These are phyloP conservation scores for Dipteronia dyeriana DNA, from an alignment of 345 rosid genomes.

Conservation along the genomic window DNA sequence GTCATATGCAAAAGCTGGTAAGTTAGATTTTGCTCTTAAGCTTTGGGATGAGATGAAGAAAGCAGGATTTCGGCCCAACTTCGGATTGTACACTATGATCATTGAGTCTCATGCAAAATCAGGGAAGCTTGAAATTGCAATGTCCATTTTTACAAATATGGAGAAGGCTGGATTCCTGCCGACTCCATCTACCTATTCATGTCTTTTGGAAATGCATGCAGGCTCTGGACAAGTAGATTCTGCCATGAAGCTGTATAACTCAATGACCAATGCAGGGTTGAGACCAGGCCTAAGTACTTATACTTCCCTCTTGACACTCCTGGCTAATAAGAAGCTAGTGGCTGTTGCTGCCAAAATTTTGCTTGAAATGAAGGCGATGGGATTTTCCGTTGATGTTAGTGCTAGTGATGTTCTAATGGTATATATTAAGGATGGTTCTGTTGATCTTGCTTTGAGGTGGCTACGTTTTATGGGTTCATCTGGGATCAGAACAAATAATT, in stretches of 20 bases:
- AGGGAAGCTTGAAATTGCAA: slow-evolving; percentile 92
- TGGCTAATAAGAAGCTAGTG: slow-evolving; percentile 89
- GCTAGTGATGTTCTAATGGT: slow-evolving; percentile 98
- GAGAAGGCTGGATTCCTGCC: slow-evolving; percentile 95
- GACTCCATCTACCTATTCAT: slow-evolving; percentile 86
- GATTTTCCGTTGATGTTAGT: slow-evolving; percentile 84
- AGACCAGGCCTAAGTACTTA: slow-evolving; percentile 91
- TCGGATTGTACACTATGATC: slow-evolving; percentile 77
- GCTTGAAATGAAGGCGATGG: slow-evolving; percentile 97
- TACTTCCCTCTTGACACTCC: slow-evolving; percentile 70
- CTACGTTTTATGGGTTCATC: slow-evolving; percentile 94
- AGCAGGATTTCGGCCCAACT: slow-evolving; percentile 86
- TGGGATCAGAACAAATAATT: slow-evolving; percentile 85
- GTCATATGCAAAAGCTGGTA: slow-evolving; percentile 89
- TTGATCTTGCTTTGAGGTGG: slow-evolving; percentile 93
- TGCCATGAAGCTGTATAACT: slow-evolving; percentile 91
- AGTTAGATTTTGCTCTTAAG: slow-evolving; percentile 76
- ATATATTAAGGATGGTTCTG: slow-evolving; percentile 88
- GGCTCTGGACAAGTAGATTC: slow-evolving; percentile 88
- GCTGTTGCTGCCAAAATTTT: slow-evolving; percentile 92
- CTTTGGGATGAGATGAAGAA: slow-evolving; percentile 96
- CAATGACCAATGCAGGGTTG: slow-evolving; percentile 90
- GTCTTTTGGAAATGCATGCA: slow-evolving; percentile 95
- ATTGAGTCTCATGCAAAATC: slow-evolving; percentile 95
- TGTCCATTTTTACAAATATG: slow-evolving; percentile 82